Evolutionary conservation across 352 stramenopile genomes (phyloP).

Genomic region (Aphanomyces cochlioides): DNA sequence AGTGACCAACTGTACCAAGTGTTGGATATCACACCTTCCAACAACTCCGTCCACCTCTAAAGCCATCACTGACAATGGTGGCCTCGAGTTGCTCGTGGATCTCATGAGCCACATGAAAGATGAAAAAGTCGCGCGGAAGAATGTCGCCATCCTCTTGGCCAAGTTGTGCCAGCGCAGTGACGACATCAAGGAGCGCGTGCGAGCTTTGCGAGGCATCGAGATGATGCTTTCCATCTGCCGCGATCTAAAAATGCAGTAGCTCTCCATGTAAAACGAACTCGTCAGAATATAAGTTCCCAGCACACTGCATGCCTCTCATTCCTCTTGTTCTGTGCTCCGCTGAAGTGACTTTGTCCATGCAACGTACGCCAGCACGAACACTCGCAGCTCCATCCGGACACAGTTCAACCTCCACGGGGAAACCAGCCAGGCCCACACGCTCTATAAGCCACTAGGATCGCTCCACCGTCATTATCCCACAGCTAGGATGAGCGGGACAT

Average conservation of each 20-base stretch:
- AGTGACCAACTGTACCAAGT: constrained; percentile 64
- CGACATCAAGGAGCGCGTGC: constrained; percentile 50
- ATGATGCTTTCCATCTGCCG: constrained; percentile 72
- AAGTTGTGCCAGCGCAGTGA: constrained; percentile 56
- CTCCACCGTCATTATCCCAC: too few species aligned
- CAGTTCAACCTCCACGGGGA: too few species aligned
- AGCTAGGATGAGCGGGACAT: too few species aligned
- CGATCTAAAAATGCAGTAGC: constrained; percentile 20
- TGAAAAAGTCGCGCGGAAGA: constrained; percentile 51
- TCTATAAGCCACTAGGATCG: too few species aligned
- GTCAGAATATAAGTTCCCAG: background rate
- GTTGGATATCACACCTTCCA: constrained; percentile 50
- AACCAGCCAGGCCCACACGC: too few species aligned
- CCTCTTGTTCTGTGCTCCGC: too few species aligned
- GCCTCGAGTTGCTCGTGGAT: constrained; percentile 17
- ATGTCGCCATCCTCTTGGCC: constrained; percentile 70
- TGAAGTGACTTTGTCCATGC: too few species aligned
- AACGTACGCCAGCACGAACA: too few species aligned
- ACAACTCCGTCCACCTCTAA: constrained; percentile 30
- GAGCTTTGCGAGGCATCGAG: constrained; percentile 64
- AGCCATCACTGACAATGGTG: constrained; percentile 13
- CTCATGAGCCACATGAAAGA: constrained; percentile 25
- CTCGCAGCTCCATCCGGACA: too few species aligned
- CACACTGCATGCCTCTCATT: too few species aligned
- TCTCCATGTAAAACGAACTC: background rate